Percentiles rank a stretch among this genome's conserved stretches.
Evolutionary conservation across 108 stramenopile genomes (phyloP).

Genomic region (Nitzschia sp.): DNA sequence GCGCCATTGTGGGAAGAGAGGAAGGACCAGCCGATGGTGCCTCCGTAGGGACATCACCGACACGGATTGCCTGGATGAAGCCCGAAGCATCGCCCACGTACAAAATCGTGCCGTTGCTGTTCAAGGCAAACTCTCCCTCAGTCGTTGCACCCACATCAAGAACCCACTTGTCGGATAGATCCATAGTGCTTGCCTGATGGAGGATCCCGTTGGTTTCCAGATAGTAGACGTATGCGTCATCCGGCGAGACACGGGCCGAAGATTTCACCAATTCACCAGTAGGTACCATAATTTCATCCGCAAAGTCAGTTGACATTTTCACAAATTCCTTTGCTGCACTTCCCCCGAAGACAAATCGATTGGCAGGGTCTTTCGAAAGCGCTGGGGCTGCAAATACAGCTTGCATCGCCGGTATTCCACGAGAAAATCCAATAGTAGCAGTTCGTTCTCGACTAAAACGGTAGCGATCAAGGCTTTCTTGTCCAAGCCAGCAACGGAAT

Average conservation of each 20-base stretch:
- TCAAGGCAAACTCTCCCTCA: constrained; percentile 18
- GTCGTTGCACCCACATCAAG: not conserved
- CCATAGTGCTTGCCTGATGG: not conserved
- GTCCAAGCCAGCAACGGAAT: constrained; percentile 18
- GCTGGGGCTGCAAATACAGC: not conserved
- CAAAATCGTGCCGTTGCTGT: constrained; percentile 15
- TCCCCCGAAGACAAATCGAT: constrained; percentile 20
- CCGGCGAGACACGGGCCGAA: constrained; percentile 10
- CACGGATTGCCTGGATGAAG: constrained; percentile 10
- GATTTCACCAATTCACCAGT: constrained; percentile 10
- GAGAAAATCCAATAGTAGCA: not conserved
- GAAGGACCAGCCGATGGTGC: constrained; percentile 17
- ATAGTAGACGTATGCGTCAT: constrained; percentile 14
- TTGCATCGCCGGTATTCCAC: constrained; percentile 9
- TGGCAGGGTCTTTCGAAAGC: constrained; percentile 11
- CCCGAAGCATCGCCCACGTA: constrained; percentile 16
- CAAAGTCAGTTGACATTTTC: not conserved
- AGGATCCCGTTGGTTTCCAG: constrained; percentile 13
- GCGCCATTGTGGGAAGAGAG: not conserved
- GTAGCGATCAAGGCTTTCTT: constrained; percentile 5
- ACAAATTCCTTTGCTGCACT: constrained; percentile 16
- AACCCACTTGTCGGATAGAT: constrained; percentile 17
- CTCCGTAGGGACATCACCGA: constrained; percentile 16
- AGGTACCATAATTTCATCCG: not conserved
- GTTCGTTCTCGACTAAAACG: constrained; percentile 21